Evolutionary conservation across 148 eudicot genomes (phyloP).

Genomic region (Cornus controversa): DNA sequence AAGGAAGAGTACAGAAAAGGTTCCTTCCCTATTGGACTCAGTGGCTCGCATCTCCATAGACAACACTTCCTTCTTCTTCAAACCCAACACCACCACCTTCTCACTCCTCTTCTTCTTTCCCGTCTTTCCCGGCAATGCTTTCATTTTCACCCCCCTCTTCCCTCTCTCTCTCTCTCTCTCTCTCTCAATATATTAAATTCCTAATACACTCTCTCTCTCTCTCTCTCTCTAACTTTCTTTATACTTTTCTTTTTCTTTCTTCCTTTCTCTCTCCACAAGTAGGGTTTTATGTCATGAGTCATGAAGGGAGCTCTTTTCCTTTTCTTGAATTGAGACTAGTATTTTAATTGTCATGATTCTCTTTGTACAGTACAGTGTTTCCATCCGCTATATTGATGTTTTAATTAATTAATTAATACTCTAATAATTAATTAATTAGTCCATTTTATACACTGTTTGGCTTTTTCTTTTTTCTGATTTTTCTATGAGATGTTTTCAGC

Average conservation of each 20-base stretch:
- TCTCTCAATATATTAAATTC: too few species aligned
- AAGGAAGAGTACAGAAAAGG: constrained; percentile 59
- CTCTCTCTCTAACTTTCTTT: constrained; percentile 13
- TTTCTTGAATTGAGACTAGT: not conserved
- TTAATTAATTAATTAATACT: too few species aligned
- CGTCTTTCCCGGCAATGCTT: constrained; percentile 36
- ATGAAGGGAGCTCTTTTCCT: not conserved
- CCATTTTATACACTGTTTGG: too few species aligned
- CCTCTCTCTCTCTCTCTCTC: not conserved
- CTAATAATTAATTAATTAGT: too few species aligned
- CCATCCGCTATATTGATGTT: too few species aligned
- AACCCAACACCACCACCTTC: constrained; percentile 8
- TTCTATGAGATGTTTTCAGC: not conserved
- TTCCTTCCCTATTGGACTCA: constrained; percentile 27
- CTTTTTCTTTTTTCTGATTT: too few species aligned
- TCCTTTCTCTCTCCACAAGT: not conserved
- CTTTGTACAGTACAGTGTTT: too few species aligned
- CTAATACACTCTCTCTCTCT: not conserved
- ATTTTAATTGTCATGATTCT: not conserved
- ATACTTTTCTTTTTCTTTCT: not conserved
- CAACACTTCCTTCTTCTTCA: constrained; percentile 4
- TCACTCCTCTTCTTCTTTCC: constrained; percentile 21
- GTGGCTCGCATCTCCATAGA: constrained; percentile 51
- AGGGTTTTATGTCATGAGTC: constrained; percentile 7
- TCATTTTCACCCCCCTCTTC: constrained; percentile 19